phyloP scores from a whole-genome alignment of 2,329 filamentous ascomycete species.

The Colletotrichum brevisporum region DNA sequence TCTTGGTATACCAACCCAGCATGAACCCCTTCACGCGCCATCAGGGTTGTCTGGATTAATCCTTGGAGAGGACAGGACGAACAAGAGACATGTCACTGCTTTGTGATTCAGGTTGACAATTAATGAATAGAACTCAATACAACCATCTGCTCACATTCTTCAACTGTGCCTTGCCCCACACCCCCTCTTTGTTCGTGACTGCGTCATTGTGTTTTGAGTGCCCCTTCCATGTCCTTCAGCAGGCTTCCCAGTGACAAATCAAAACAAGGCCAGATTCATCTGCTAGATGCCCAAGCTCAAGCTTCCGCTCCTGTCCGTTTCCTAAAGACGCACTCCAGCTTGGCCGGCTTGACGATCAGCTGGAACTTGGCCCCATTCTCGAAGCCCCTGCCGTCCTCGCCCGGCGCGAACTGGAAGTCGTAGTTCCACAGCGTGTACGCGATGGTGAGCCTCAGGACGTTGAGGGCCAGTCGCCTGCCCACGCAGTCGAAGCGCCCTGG shows the following conservation, averaged over 20 bases:
- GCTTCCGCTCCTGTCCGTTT: not conserved
- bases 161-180: no score
- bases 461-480: slow-evolving; percentile 28
- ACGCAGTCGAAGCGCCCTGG: slow-evolving; percentile 37
- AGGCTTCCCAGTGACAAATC: no score
- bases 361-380: slow-evolving; percentile 15
- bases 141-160: no score
- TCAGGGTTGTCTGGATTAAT: no score
- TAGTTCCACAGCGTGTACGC: slow-evolving; percentile 39
- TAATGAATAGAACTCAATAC: no score
- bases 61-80: no score
- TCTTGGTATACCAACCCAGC: no score
- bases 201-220: no score
- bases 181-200: no score
- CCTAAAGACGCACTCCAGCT: slow-evolving; percentile 31
- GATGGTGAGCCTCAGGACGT: slow-evolving; percentile 27
- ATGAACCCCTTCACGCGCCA: no score
- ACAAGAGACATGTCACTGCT: no score
- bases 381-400: slow-evolving; percentile 21
- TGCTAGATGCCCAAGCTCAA: not conserved
- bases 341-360: slow-evolving; percentile 32
- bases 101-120: no score
- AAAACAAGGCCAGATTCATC: not conserved
- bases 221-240: not conserved
- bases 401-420: slow-evolving; percentile 36